These are phyloP conservation scores for Vitellaria paradoxa DNA, from an alignment of 179 eudicot genomes.

Conservation along the genomic window DNA sequence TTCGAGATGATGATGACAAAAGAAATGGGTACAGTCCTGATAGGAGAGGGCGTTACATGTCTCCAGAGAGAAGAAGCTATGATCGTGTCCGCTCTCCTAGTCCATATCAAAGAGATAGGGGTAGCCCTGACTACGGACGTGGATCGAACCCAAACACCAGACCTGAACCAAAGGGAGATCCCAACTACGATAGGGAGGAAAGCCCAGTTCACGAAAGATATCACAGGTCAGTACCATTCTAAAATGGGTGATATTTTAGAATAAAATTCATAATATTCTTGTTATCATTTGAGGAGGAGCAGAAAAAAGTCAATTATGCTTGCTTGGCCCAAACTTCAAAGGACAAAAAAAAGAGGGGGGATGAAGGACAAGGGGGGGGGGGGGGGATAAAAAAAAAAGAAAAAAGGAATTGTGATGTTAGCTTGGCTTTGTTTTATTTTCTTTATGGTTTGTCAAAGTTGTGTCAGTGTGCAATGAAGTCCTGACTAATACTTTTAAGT, in stretches of 20 bases:
- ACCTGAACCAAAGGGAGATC: conserved; percentile 37
- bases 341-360: too few relatives aligned
- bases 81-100: conserved; percentile 48
- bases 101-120: conserved; percentile 45
- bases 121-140: conserved; percentile 37
- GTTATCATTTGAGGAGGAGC: background rate
- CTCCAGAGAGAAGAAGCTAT: conserved; percentile 37
- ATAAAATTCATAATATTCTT: background rate
- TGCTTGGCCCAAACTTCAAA: background rate
- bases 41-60: conserved; percentile 50
- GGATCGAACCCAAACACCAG: conserved; percentile 27
- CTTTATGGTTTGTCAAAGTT: background rate
- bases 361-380: too few relatives aligned
- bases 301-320: background rate
- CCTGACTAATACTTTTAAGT: background rate
- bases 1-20: conserved; percentile 56
- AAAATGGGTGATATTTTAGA: background rate
- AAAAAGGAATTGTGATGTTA: background rate
- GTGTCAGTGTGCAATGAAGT: background rate
- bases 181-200: conserved; percentile 34
- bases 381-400: too few relatives aligned
- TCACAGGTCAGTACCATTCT: conserved; percentile 36
- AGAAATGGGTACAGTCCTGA: conserved; percentile 59
- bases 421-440: background rate
- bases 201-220: conserved; percentile 49